A percentile compares a stretch with the other conserved stretches of the same genome.
These are phyloP conservation scores for Globisporangium uncinulatum DNA, from an alignment of 352 stramenopile species.

Conservation along the genomic window DNA sequence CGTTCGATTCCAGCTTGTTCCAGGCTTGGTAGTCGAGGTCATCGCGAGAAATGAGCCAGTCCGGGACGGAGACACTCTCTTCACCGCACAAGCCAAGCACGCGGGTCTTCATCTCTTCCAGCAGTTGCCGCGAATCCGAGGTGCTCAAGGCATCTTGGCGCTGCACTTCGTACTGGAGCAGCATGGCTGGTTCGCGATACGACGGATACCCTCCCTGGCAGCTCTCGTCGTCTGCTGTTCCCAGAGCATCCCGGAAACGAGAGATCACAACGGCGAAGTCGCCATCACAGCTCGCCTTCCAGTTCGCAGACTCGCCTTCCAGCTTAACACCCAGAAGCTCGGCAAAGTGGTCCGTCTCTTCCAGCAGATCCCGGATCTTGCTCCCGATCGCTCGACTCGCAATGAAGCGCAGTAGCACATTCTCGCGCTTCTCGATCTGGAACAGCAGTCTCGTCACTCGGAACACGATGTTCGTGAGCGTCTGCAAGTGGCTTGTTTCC, in stretches of 20 bases:
- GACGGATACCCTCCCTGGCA: neutral
- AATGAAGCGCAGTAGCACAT: neutral
- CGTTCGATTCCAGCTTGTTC: neutral
- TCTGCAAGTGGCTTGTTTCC: neutral
- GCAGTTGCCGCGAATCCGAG: neutral
- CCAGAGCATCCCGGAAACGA: neutral
- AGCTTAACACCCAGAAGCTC: neutral
- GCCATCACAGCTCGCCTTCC: neutral
- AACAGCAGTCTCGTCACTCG: slow-evolving; percentile 2
- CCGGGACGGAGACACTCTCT: neutral
- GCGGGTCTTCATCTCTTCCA: neutral
- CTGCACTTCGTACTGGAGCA: neutral
- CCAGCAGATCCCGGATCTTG: neutral
- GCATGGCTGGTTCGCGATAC: neutral
- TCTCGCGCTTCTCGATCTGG: neutral
- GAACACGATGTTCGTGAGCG: slow-evolving; percentile 3
- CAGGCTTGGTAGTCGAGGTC: neutral
- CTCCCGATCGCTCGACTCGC: neutral
- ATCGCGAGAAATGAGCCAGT: neutral
- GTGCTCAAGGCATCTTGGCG: neutral
- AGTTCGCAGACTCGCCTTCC: neutral
- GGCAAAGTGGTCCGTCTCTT: neutral
- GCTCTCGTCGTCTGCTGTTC: neutral
- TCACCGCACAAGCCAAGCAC: neutral
- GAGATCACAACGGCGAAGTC: too few species aligned